Percentiles rank a stretch among this genome's conserved stretches.
phyloP scores from a whole-genome alignment of 2,329 filamentous ascomycete genomes.

The Exophiala xenobiotica region DNA sequence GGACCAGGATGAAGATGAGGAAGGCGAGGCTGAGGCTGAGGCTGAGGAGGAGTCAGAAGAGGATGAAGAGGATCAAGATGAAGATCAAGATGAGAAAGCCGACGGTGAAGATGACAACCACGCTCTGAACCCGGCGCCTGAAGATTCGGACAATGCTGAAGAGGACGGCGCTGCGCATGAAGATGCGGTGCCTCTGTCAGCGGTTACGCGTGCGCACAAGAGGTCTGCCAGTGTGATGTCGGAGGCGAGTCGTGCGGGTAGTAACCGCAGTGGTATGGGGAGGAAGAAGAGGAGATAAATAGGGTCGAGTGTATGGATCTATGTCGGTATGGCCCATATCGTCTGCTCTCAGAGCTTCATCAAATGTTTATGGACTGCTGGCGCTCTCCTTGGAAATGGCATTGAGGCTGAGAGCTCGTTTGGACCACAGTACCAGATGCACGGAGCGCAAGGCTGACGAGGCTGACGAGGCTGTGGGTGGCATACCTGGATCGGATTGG shows the following conservation, averaged over 20 bases:
- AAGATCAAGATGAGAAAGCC: conserved; percentile 3
- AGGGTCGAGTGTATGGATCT: background rate
- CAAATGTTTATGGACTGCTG: too few species aligned
- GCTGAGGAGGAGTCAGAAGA: conserved; percentile 29
- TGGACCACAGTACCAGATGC: too few species aligned
- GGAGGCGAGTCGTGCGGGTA: conserved; percentile 50
- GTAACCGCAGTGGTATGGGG: conserved; percentile 29
- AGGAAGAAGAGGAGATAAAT: conserved; percentile 26
- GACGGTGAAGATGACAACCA: conserved; percentile 13
- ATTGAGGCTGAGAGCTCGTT: too few species aligned
- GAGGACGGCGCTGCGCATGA: conserved; percentile 14
- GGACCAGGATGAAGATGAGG: conserved; percentile 24
- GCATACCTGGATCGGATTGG: background rate
- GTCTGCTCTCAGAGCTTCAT: too few species aligned
- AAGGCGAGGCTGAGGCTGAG: conserved; percentile 34
- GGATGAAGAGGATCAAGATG: conserved; percentile 32
- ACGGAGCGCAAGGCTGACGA: too few species aligned
- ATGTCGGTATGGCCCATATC: too few species aligned
- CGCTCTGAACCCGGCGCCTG: background rate
- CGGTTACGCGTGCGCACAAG: conserved; percentile 56
- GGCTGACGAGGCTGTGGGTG: background rate
- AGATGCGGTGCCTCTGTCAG: conserved; percentile 15
- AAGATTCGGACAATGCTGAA: conserved; percentile 8
- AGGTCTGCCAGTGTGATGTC: conserved; percentile 81
- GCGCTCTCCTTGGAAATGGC: too few species aligned